Evolutionary conservation across 2,329 filamentous ascomycete species (phyloP).

Genomic region (Fusarium pseudonygamai): DNA sequence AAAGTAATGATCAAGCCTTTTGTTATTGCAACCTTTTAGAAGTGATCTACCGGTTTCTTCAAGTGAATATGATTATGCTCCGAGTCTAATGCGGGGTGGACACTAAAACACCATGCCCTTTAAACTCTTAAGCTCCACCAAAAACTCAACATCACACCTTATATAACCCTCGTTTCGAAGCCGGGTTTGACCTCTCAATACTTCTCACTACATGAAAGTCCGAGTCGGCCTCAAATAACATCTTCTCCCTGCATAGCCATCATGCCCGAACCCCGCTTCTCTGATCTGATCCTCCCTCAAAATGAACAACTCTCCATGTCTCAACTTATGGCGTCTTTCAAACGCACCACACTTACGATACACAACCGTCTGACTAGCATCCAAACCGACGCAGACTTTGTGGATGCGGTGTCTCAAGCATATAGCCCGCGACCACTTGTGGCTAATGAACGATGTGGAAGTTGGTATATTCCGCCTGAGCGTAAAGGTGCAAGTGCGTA

Average conservation of each 20-base stretch:
- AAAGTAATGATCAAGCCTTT: conserved; percentile 27
- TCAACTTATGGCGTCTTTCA: conserved; percentile 75
- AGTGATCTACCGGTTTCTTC: neutral
- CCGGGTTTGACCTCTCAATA: neutral
- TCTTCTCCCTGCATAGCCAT: neutral
- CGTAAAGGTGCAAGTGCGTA: conserved; percentile 80
- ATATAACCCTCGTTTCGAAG: neutral
- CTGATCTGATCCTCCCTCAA: conserved; percentile 61
- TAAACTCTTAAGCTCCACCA: conserved; percentile 27
- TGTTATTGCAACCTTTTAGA: neutral
- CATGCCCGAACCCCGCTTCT: conserved; percentile 44
- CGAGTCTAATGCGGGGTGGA: conserved; percentile 22
- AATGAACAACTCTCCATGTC: conserved; percentile 76
- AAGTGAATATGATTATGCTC: neutral
- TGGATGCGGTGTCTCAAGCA: conserved; percentile 65
- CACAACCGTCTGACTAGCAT: conserved; percentile 86
- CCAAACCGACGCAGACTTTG: conserved; percentile 78
- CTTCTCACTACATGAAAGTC: too few relatives aligned
- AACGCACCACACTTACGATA: conserved; percentile 79
- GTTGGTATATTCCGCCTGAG: conserved; percentile 84
- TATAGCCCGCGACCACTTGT: conserved; percentile 73
- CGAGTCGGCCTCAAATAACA: neutral
- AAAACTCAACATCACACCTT: conserved; percentile 24
- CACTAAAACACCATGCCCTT: conserved; percentile 14
- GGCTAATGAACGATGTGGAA: conserved; percentile 94